These are phyloP conservation scores for Ceratobasidium sp. DNA, from an alignment of 1,284 basidiomycete genomes.

Conservation along the genomic window DNA sequence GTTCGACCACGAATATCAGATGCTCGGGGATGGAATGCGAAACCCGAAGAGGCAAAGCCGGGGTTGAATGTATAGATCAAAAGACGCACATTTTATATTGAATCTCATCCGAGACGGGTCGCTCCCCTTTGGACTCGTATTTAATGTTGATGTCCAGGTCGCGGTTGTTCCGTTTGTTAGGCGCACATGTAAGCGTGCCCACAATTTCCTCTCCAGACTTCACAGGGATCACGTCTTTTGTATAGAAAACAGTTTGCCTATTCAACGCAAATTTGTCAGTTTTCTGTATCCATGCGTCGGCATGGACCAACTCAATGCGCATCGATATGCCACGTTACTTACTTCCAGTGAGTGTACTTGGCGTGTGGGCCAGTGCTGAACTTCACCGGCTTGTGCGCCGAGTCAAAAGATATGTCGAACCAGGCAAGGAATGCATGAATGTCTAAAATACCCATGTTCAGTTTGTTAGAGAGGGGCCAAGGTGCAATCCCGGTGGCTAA, in stretches of 20 bases:
- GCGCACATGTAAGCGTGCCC: conserved; percentile 80
- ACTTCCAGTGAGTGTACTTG: conserved; percentile 98
- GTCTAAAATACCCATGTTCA: conserved; percentile 62
- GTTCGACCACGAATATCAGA: too few relatives aligned
- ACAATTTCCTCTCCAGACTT: conserved; percentile 74
- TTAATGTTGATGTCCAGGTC: conserved; percentile 89
- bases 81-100: conserved; percentile 60
- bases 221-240: conserved; percentile 71
- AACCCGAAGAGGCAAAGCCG: not conserved
- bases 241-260: conserved; percentile 97
- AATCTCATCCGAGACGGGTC: conserved; percentile 53
- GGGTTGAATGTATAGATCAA: conserved; percentile 14
- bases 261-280: not conserved
- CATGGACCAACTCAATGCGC: not conserved
- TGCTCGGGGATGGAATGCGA: not conserved
- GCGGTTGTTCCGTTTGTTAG: conserved; percentile 90
- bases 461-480: conserved; percentile 9
- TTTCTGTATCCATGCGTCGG: not conserved
- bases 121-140: conserved; percentile 67
- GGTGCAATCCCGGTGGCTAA: not conserved
- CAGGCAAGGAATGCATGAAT: conserved; percentile 99
- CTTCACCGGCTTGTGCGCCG: conserved; percentile 94
- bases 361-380: conserved; percentile 97
- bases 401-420: conserved; percentile 98
- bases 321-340: conserved; percentile 53